Evolutionary conservation across 108 stramenopile genomes (phyloP), one percentile per base, ranked within the genome.

Genomic region (Conticribra guillardii): DNA sequence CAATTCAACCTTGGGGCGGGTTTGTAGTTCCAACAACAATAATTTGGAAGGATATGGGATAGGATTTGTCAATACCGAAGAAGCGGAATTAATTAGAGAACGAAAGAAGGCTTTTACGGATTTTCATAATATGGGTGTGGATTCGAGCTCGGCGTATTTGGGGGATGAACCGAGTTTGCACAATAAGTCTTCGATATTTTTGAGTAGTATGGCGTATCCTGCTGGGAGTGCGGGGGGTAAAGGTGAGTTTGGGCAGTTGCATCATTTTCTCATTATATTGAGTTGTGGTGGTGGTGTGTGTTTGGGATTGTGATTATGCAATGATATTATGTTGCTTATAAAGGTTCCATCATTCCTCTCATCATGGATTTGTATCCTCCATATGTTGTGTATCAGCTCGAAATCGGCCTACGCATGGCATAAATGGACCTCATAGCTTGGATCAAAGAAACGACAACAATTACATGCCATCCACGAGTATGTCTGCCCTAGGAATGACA

Each of bases 81-180:
- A 77, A 26, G 73, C 69, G 34, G 68, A 37, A 28, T 24, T 63
- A 1, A 67, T 71, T 22, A 56, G 64, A 66, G 85, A 88, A 24
- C 84, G 80, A 48, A 91, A 87, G 60, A 88, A 84, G 49, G 86
- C 80, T 8, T 92, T 92, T 57, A 93, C 92, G 0, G 81, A 87
- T 23, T 90, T 90, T 82, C 93, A 95, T 68, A 92, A 60, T 86
- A 83, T 60, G 89, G 82, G 77, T 2, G 60, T 69, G 27, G 94
- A 95, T 82, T 73, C 87, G 19, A 84, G 81, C 17, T 76, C 78
- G 46, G 86, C 92, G 19, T 92, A 82, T 69, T 66, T 93, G 48
- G 95, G 92, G 1, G 92, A 91, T 28, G 90, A 91, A 33, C 69
- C 74, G 14, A 82, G 83, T 57, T 56, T 82, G 30, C 78, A 82